Evolutionary conservation across 2,329 filamentous ascomycete species (phyloP), one percentile per base, ranked within the genome.

Genomic region (Aureobasidium melanogenum): DNA sequence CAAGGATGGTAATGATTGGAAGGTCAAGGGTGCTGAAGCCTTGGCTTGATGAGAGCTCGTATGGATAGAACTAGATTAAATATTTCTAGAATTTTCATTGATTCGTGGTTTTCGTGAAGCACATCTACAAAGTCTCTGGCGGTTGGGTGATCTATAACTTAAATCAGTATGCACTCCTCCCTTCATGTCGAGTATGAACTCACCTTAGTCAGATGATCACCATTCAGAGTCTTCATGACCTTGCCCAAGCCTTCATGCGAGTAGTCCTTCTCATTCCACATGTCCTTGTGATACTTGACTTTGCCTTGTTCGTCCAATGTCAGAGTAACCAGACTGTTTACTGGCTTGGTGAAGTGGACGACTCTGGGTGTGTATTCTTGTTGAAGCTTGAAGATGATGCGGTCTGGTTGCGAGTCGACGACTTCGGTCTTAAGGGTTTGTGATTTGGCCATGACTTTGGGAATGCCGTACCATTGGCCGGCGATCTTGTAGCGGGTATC

Each of bases 241-340:
- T 76, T 79, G 2, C 77, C 77, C 17, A 79, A 60, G 6, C 77
- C 77, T 52, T 76, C 72, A 67, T 79, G 76, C 34, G 69, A 74
- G 65, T 79, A 79, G 61, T 79, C 76, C 64, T 79, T 78, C 64
- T 76, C 70, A 60, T 79, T 79, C 77, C 77, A 80, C 75, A 76
- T 75, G 63, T 80, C 77, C 66, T 79, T 80, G 65, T 80, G 76
- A 67, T 78, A 79, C 41, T 73, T 71, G 22, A 79, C 75, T 62
- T 75, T 78, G 1, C 70, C 71, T 59, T 70, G 58, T 34, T 74
- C 73, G 61, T 76, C 72, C 54, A 79, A 65, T 4, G 67, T 69
- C 62, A 79, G 64, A 5, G 70, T 76, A 0, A 79, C 69, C 4
- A 80, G 66, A 36, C 70, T 73, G 61, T 79, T 73, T 10, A 77